Base-by-base conservation (phyloP, 768 basidiomycete genomes). In the Chalciporus pseudorubinellus region DNA sequence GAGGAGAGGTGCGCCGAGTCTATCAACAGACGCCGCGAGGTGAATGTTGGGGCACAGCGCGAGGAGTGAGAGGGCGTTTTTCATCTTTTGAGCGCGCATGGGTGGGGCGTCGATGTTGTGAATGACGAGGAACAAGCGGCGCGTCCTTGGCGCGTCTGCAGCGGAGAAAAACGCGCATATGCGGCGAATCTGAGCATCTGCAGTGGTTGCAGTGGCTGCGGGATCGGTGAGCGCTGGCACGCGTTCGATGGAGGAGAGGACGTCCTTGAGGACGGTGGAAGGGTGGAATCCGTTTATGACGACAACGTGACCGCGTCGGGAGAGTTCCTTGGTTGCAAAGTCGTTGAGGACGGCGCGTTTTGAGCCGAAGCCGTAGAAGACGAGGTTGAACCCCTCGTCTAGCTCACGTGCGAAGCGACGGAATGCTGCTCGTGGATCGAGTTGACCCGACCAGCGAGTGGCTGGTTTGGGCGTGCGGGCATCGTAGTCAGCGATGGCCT, bases 361-460 rank as follows among this genome's bases (percentile, higher is more conserved):
- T 18, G 92, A 95, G 6, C 95, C 95, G 60, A 84, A 81, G 1
- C 95, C 95, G 61, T 92, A 92, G 67, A 92, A 85, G 18, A 95
- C 69, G 39, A 98, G 72, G 67, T 91, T 94, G 76, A 93, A 98
- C 1, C 92, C 94, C 64, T 85, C 80, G 2, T 75, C 72, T 21
- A 98, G 76, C 67, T 98, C 92, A 54, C 76, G 72, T 39, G 80
- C 70, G 65, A 87, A 88, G 39, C 84, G 79, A 20, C 75, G 71
- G 61, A 87, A 85, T 16, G 81, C 70, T 5, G 65, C 57, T 16
- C 34, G 44, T 21, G 44, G 4, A 16, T 59, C 61, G 21, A 47
- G 41, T 18, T 16, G 45, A 18, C 64, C 58, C 1, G 26, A 48
- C 66, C 66, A 67, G 21, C 50, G 56, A 9, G 66, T 68, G 19